Conservation (phyloP, 2,329 filamentous ascomycete genomes). For the Grosmannia clavigera region DNA sequence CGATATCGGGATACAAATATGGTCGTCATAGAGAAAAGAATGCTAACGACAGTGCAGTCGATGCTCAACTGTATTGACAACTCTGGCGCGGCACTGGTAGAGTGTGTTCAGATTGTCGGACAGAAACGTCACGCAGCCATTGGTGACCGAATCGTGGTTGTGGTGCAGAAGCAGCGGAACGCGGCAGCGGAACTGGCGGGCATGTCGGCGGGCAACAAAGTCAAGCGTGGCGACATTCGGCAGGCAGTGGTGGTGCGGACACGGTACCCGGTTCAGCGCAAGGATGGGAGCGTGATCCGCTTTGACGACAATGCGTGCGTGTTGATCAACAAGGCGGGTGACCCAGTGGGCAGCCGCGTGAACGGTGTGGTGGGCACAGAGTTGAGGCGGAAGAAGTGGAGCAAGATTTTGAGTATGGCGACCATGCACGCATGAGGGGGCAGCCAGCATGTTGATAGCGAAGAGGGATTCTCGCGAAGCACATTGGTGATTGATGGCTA, state of each 20-base stretch:
- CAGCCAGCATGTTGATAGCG: not conserved
- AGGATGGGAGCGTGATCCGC: conserved; percentile 77
- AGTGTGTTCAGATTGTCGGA: conserved; percentile 86
- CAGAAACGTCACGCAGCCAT: conserved; percentile 83
- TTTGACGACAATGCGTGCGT: conserved; percentile 99
- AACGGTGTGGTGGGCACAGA: conserved; percentile 87
- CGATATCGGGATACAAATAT: no score
- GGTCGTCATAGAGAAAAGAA: not conserved
- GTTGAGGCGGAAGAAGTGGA: conserved; percentile 88
- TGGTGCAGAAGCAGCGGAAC: conserved; percentile 92
- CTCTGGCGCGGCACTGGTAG: conserved; percentile 91
- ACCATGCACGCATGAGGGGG: conserved; percentile 46
- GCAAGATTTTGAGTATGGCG: conserved; percentile 92
- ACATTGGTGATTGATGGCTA: not conserved
- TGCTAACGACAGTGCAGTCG: conserved; percentile 44
- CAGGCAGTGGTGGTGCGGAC: conserved; percentile 94
- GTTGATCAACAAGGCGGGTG: conserved; percentile 89
- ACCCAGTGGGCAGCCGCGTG: conserved; percentile 85
- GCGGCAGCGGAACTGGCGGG: conserved; percentile 60
- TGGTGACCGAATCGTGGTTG: conserved; percentile 92
- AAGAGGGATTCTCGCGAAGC: not conserved
- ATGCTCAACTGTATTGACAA: conserved; percentile 99
- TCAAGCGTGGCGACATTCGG: conserved; percentile 89
- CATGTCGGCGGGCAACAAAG: conserved; percentile 71
- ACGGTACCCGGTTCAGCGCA: conserved; percentile 71